Evolutionary conservation across 306 rosid genomes (phyloP).

Genomic region (Luffa acutangula): DNA sequence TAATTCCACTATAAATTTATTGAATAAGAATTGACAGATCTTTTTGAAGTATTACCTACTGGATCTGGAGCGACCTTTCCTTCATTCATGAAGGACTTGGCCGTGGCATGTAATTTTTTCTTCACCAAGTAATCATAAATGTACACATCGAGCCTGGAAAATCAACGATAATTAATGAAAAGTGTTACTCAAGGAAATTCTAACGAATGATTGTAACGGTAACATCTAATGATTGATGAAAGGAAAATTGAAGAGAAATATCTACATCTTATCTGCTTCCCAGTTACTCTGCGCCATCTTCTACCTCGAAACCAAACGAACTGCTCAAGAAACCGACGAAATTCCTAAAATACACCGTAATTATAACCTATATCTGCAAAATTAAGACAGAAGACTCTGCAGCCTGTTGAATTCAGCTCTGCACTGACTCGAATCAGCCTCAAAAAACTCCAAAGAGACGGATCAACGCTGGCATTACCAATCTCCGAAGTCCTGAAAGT

Average conservation of each 20-base stretch:
- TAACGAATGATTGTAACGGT: not conserved
- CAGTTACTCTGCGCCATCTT: constrained; percentile 87
- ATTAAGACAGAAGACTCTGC: not conserved
- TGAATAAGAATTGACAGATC: not conserved
- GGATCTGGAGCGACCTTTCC: constrained; percentile 96
- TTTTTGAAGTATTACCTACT: constrained; percentile 50
- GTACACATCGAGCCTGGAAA: constrained; percentile 86
- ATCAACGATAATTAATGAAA: not conserved
- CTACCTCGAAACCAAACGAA: constrained; percentile 13
- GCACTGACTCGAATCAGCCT: constrained; percentile 33
- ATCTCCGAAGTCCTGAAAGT: constrained; percentile 15
- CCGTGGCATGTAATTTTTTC: constrained; percentile 86
- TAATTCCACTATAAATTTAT: not conserved
- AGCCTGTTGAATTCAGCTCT: constrained; percentile 18
- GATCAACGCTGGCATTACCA: constrained; percentile 52
- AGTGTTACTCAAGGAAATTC: not conserved
- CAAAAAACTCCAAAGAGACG: constrained; percentile 21
- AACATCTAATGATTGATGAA: not conserved
- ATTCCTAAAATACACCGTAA: not conserved
- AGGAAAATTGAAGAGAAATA: not conserved
- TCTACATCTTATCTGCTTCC: constrained; percentile 98
- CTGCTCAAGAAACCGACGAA: constrained; percentile 19
- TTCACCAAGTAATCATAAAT: constrained; percentile 86
- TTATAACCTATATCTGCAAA: constrained; percentile 11
- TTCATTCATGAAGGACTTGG: constrained; percentile 86